A percentile compares a stretch with the other conserved stretches of the same genome.
phyloP scores from a whole-genome alignment of 2,329 filamentous ascomycete species.

The Calycina herbarum region DNA sequence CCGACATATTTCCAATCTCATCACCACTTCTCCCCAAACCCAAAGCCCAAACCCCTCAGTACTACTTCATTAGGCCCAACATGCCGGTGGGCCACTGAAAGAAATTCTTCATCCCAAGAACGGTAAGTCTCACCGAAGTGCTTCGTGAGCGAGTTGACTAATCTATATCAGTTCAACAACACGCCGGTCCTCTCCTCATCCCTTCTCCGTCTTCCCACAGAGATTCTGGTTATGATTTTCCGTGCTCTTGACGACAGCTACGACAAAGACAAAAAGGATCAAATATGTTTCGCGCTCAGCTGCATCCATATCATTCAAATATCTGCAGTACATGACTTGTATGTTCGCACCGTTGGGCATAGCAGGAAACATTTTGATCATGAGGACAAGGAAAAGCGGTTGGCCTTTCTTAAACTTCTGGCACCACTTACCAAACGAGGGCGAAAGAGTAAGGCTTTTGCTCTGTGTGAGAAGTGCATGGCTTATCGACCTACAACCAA shows the following conservation, averaged over 20 bases:
- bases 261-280: background rate
- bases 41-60: background rate
- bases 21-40: too few species aligned
- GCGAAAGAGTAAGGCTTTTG: background rate
- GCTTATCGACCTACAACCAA: background rate
- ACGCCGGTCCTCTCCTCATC: background rate
- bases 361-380: too few species aligned
- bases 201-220: background rate
- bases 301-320: background rate
- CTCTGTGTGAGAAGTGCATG: background rate
- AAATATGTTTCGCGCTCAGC: background rate
- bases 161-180: background rate
- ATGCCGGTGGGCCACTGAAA: background rate
- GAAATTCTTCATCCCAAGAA: background rate
- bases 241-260: background rate
- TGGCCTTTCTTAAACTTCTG: background rate
- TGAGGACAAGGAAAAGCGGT: too few species aligned
- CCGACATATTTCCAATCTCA: too few species aligned
- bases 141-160: background rate
- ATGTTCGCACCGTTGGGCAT: background rate
- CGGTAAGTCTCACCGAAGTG: background rate
- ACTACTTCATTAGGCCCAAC: background rate
- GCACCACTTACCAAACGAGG: background rate
- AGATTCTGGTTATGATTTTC: background rate
- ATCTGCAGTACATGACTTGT: background rate